A percentile compares a stretch with the other conserved stretches of the same genome.
phyloP scores from a whole-genome alignment of 148 eudicot genomes.

The Arbutus unedo region DNA sequence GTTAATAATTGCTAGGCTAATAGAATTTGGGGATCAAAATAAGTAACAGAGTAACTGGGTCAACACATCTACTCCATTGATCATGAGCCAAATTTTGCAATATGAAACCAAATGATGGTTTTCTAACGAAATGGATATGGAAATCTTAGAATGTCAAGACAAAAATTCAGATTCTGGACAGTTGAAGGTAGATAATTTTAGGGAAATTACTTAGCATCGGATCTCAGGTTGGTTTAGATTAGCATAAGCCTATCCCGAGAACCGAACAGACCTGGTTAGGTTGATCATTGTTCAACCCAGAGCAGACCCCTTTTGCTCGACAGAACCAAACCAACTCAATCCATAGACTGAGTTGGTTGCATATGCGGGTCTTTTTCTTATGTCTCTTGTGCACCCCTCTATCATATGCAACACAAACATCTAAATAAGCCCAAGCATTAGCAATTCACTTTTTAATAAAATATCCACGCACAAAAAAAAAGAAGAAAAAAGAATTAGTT shows the following conservation, averaged over 20 bases:
- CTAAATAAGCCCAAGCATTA: constrained; percentile 9
- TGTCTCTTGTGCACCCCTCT: not conserved
- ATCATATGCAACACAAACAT: not conserved
- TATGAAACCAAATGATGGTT: no score
- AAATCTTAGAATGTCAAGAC: no score
- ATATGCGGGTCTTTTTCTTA: not conserved
- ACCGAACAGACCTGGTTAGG: not conserved
- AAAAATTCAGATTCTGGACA: not conserved
- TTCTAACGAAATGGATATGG: no score
- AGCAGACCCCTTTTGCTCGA: not conserved
- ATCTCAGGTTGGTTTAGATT: not conserved
- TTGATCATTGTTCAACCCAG: not conserved
- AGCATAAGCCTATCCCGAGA: not conserved
- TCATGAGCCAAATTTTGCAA: not conserved
- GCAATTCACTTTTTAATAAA: not conserved
- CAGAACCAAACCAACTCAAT: not conserved
- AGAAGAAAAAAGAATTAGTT: constrained; percentile 33
- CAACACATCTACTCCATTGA: no score
- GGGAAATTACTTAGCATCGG: not conserved
- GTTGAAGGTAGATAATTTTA: not conserved
- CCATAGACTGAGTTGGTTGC: not conserved
- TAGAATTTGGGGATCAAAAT: no score
- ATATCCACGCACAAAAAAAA: not conserved
- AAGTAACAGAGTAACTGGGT: no score
- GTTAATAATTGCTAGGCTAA: no score